Conservation (phyloP, 2,329 filamentous ascomycete species). For the Diaporthe caulivora region DNA sequence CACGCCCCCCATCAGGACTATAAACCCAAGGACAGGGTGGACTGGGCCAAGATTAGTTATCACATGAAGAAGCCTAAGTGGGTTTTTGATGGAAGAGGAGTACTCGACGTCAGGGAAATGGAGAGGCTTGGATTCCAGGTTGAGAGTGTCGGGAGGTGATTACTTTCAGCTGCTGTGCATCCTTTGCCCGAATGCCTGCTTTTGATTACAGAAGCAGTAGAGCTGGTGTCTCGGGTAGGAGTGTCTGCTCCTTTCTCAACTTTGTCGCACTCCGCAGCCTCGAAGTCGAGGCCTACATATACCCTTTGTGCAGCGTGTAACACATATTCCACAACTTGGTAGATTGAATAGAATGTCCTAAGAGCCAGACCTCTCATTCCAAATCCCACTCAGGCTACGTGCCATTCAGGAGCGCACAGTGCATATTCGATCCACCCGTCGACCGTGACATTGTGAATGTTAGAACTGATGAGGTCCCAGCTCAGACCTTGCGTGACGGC, state of each 20-base stretch:
- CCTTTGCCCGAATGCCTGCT: background rate
- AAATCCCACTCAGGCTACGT: background rate
- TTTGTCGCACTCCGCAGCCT: background rate
- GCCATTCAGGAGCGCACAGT: background rate
- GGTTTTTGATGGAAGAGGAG: conserved; percentile 69
- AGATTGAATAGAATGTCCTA: conserved; percentile 1
- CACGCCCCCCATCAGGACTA: conserved; percentile 60
- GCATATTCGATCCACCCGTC: background rate
- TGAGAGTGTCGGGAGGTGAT: conserved; percentile 62
- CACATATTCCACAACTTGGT: background rate
- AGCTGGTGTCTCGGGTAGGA: background rate
- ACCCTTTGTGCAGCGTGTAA: background rate
- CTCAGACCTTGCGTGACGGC: background rate
- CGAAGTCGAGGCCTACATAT: background rate
- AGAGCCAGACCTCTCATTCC: too few relatives aligned
- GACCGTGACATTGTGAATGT: background rate
- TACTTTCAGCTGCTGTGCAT: background rate
- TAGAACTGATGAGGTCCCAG: conserved; percentile 4
- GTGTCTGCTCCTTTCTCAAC: background rate
- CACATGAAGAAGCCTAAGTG: conserved; percentile 66
- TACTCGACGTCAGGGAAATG: conserved; percentile 63
- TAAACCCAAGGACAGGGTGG: conserved; percentile 60
- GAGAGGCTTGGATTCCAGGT: conserved; percentile 64
- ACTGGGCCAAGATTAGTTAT: conserved; percentile 64
- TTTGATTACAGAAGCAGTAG: background rate